Conservation (phyloP, 2,329 filamentous ascomycete genomes). For the Cytospora chrysosperma region DNA sequence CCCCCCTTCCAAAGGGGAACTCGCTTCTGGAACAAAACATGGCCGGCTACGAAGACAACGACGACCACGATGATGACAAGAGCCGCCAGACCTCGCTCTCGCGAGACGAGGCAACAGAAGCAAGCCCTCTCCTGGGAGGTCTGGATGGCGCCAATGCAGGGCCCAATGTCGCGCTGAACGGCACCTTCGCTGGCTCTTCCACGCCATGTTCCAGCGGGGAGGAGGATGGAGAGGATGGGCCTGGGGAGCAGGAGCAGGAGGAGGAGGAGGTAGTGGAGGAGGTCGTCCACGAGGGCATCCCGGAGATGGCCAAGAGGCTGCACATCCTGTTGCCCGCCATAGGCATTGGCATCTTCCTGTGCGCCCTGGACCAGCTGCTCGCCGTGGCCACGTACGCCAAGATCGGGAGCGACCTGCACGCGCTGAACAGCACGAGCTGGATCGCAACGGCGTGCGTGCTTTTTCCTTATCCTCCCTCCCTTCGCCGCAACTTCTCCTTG, state of each 20-base stretch:
- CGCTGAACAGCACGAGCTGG: constrained; percentile 74
- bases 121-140: constrained; percentile 19
- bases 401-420: constrained; percentile 73
- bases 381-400: constrained; percentile 75
- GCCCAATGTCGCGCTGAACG: background rate
- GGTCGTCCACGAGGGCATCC: constrained; percentile 27
- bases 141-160: background rate
- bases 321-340: constrained; percentile 39
- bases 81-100: background rate
- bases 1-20: too few species aligned
- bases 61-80: constrained; percentile 11
- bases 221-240: background rate
- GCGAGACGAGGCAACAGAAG: background rate
- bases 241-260: background rate
- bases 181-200: background rate
- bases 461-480: background rate
- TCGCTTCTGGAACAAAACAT: background rate
- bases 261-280: background rate
- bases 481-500: background rate
- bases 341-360: constrained; percentile 56
- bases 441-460: constrained; percentile 51
- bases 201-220: background rate
- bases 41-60: too few species aligned
- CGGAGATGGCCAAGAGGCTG: constrained; percentile 37
- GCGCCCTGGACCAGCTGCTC: constrained; percentile 74